Evolutionary conservation across 2,329 filamentous ascomycete genomes (phyloP).

Genomic region (Colletotrichum melonis): DNA sequence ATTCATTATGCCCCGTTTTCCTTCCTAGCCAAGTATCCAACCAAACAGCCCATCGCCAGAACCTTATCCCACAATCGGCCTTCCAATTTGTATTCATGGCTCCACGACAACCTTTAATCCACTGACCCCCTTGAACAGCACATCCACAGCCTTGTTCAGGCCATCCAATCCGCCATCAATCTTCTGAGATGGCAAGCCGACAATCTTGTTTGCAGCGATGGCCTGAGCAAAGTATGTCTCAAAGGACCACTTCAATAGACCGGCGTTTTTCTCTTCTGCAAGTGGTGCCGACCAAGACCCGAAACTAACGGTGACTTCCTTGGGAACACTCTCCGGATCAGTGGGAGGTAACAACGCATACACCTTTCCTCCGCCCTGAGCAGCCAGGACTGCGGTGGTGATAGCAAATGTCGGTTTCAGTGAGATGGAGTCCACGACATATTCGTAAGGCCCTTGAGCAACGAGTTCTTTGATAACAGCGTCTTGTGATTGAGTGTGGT

Average conservation of each 20-base stretch:
- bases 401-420: constrained; percentile 38
- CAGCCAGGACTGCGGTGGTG: constrained; percentile 32
- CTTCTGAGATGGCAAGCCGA: neutral
- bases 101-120: constrained; percentile 20
- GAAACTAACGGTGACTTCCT: neutral
- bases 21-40: no score
- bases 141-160: constrained; percentile 12
- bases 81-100: neutral
- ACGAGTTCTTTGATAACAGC: constrained; percentile 38
- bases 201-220: neutral
- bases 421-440: constrained; percentile 44
- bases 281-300: neutral
- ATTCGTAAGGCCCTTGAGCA: constrained; percentile 42
- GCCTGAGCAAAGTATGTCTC: constrained; percentile 18
- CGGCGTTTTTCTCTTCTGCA: constrained; percentile 4
- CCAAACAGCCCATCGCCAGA: no score
- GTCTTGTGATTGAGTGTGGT: constrained; percentile 49
- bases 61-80: no score
- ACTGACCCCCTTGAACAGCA: constrained; percentile 18
- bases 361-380: constrained; percentile 24
- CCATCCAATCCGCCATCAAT: constrained; percentile 6
- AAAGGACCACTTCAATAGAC: constrained; percentile 8
- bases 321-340: neutral
- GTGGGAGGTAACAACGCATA: constrained; percentile 12
- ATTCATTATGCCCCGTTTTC: neutral